phyloP scores from a whole-genome alignment of 345 rosid species.

The Brassica cretica region DNA sequence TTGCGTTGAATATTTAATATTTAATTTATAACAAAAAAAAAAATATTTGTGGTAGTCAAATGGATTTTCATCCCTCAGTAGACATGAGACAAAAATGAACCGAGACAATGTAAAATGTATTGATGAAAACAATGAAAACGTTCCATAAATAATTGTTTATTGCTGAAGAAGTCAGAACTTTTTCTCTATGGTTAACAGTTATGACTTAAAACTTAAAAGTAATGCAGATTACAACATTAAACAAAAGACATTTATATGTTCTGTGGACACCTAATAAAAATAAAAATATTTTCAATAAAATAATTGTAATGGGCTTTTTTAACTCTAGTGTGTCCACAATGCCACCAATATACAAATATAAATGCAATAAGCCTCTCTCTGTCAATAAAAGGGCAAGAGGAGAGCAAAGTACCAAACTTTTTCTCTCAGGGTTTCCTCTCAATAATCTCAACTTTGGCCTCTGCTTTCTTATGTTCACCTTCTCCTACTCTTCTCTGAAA shows the following conservation, averaged over 20 bases:
- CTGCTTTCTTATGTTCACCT: conserved; percentile 27
- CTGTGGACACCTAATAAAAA: background rate
- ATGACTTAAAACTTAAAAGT: background rate
- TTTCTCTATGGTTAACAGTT: background rate
- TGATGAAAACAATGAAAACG: conserved; percentile 1
- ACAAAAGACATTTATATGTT: background rate
- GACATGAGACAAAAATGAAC: background rate
- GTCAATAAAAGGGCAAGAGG: conserved; percentile 35
- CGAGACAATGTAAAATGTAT: background rate
- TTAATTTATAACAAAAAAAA: too few species aligned
- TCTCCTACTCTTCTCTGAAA: conserved; percentile 15
- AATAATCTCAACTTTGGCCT: conserved; percentile 34
- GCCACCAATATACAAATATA: conserved; percentile 23
- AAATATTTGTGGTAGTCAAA: background rate
- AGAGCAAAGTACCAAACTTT: conserved; percentile 36
- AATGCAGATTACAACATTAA: background rate
- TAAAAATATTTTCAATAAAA: background rate
- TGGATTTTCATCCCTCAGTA: background rate
- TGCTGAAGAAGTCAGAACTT: background rate
- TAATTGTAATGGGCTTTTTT: conserved; percentile 22
- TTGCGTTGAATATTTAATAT: too few species aligned
- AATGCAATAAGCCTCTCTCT: conserved; percentile 20
- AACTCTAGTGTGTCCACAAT: conserved; percentile 9
- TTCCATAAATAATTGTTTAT: background rate
- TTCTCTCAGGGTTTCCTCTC: conserved; percentile 26